These are phyloP conservation scores for Cymbopogon citratus DNA, from an alignment of 176 grass and related monocot genomes.

Conservation along the genomic window DNA sequence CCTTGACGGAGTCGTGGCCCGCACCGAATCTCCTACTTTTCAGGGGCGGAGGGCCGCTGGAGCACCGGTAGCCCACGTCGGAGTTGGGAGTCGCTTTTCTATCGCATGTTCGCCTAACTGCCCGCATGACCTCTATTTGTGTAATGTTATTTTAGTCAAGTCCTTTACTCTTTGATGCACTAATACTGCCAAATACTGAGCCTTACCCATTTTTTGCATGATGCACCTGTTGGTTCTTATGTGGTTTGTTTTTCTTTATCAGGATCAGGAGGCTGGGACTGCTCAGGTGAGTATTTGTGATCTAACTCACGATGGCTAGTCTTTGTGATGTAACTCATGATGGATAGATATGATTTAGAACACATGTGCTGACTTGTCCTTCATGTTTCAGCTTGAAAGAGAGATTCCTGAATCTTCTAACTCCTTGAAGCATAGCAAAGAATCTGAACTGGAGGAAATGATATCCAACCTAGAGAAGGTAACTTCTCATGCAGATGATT, in stretches of 20 bases:
- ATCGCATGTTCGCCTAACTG: too few species aligned
- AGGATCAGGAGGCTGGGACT: too few species aligned
- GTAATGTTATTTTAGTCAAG: background rate
- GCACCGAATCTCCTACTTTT: too few species aligned
- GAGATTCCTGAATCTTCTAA: conserved; percentile 62
- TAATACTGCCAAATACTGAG: conserved; percentile 19
- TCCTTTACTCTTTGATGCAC: background rate
- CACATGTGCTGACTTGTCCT: background rate
- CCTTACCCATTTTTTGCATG: background rate
- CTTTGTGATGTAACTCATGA: too few species aligned
- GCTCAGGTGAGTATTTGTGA: too few species aligned
- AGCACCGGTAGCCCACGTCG: too few species aligned
- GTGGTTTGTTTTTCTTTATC: conserved; percentile 22
- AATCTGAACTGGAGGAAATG: conserved; percentile 71
- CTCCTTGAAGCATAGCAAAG: conserved; percentile 63
- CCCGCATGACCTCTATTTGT: too few species aligned
- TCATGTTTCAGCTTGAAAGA: conserved; percentile 68
- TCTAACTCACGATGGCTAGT: too few species aligned
- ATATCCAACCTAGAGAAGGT: conserved; percentile 34
- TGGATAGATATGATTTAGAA: background rate
- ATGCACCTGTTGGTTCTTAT: background rate
- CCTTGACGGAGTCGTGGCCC: too few species aligned
- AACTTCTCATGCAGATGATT: conserved; percentile 21
- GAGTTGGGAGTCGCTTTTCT: too few species aligned
- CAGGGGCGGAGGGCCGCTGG: too few species aligned